Evolutionary conservation across 2,329 filamentous ascomycete species (phyloP).

Genomic region (Ascochyta fabae): DNA sequence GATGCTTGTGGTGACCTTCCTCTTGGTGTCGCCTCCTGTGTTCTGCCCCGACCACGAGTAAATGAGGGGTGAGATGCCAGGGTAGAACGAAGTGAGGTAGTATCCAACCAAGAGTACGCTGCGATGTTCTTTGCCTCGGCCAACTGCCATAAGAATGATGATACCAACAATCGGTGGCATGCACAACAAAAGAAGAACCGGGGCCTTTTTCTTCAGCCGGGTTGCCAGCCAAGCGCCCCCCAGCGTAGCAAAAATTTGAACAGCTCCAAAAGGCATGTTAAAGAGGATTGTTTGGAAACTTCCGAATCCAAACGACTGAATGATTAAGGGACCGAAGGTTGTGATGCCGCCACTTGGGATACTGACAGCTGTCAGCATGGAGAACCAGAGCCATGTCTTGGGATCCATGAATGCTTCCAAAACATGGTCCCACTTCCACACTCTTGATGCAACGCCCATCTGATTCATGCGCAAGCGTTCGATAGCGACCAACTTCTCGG

Average conservation of each 20-base stretch:
- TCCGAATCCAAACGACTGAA: constrained; percentile 64
- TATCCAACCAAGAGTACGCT: constrained; percentile 63
- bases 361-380: constrained; percentile 45
- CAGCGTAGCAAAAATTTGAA: constrained; percentile 66
- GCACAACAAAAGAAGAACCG: constrained; percentile 61
- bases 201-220: constrained; percentile 61
- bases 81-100: constrained; percentile 66
- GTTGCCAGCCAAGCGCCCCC: constrained; percentile 64
- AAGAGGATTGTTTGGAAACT: constrained; percentile 64
- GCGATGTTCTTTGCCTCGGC: constrained; percentile 55
- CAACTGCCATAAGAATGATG: constrained; percentile 60
- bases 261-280: constrained; percentile 66
- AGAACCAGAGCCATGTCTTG: constrained; percentile 68
- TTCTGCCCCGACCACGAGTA: constrained; percentile 69
- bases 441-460: constrained; percentile 50
- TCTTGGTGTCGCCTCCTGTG: constrained; percentile 73
- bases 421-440: constrained; percentile 62
- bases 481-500: constrained; percentile 65
- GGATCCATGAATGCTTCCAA: constrained; percentile 61
- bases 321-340: constrained; percentile 65
- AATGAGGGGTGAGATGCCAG: constrained; percentile 65
- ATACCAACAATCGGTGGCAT: constrained; percentile 64
- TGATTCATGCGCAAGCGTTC: constrained; percentile 58
- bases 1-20: constrained; percentile 69
- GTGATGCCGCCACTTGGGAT: constrained; percentile 65